phyloP scores from a whole-genome alignment of 306 rosid species.

The Vigna radiata region DNA sequence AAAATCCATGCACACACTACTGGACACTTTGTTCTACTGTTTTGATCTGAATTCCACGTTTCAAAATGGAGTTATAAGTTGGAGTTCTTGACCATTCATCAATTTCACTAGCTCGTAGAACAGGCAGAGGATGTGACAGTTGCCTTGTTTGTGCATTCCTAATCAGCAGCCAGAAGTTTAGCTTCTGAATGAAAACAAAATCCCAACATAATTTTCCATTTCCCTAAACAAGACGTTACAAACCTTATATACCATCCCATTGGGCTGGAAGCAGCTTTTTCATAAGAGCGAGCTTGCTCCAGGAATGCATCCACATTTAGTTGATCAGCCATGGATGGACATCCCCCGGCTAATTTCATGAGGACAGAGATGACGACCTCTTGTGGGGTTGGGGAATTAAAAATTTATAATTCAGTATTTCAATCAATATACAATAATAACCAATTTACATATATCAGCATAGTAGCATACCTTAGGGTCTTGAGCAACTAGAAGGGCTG shows the following conservation, averaged over 20 bases:
- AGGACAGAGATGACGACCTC: constrained; percentile 97
- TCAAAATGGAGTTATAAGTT: constrained; percentile 67
- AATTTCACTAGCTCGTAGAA: constrained; percentile 93
- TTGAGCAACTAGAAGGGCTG: constrained; percentile 98
- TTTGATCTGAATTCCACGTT: constrained; percentile 58
- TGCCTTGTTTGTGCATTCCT: constrained; percentile 98
- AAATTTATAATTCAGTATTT: constrained; percentile 47
- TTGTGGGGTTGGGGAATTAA: constrained; percentile 64
- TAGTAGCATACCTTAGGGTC: constrained; percentile 75
- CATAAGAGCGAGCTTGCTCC: constrained; percentile 98
- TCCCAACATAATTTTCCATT: constrained; percentile 20
- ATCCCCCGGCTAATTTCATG: constrained; percentile 98
- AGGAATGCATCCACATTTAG: constrained; percentile 92
- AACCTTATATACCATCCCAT: constrained; percentile 97
- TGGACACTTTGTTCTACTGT: constrained; percentile 49
- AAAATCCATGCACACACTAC: constrained; percentile 23
- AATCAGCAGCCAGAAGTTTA: constrained; percentile 41
- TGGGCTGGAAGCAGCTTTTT: constrained; percentile 94
- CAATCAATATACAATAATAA: constrained; percentile 25
- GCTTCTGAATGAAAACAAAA: constrained; percentile 30
- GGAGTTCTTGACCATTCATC: constrained; percentile 92
- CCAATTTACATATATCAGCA: constrained; percentile 12
- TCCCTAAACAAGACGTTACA: neutral
- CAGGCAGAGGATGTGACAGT: constrained; percentile 94
- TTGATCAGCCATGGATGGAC: constrained; percentile 97